These are phyloP conservation scores for Bacidia gigantensis DNA, from an alignment of 495 filamentous ascomycete species.

Conservation along the genomic window DNA sequence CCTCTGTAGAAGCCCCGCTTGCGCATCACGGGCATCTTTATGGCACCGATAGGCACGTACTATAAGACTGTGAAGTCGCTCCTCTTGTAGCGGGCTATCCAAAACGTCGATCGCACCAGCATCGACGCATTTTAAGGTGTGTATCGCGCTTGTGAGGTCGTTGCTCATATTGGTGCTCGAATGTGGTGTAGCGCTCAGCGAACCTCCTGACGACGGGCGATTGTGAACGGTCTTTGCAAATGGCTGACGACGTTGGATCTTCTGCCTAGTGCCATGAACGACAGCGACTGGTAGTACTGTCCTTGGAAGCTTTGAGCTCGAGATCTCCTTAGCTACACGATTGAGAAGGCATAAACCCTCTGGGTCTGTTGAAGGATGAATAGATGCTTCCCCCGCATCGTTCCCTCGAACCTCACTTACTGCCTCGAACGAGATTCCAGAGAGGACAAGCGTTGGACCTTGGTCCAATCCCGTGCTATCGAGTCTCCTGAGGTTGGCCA, in stretches of 20 bases:
- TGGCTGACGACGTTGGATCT: slow-evolving; percentile 7
- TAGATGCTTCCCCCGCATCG: not conserved
- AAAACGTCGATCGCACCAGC: slow-evolving; percentile 77
- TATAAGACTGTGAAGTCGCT: slow-evolving; percentile 56
- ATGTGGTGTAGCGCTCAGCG: slow-evolving; percentile 6
- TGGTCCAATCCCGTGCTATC: slow-evolving; percentile 22
- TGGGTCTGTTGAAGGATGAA: slow-evolving; percentile 1
- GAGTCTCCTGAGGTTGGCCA: slow-evolving; percentile 52
- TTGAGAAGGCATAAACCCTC: slow-evolving; percentile 51
- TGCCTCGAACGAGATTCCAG: not conserved
- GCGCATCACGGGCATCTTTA: slow-evolving; percentile 53
- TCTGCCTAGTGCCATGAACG: slow-evolving; percentile 28
- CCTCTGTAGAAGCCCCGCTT: slow-evolving; percentile 49
- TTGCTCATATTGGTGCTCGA: slow-evolving; percentile 15
- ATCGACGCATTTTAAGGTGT: slow-evolving; percentile 58
- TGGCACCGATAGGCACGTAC: slow-evolving; percentile 72
- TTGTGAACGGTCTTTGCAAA: slow-evolving; percentile 11
- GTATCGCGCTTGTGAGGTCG: slow-evolving; percentile 19
- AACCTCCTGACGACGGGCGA: slow-evolving; percentile 17
- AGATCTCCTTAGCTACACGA: slow-evolving; percentile 55
- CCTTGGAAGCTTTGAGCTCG: slow-evolving; percentile 55
- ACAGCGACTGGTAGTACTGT: slow-evolving; percentile 63
- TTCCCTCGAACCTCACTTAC: not conserved
- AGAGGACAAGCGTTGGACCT: slow-evolving; percentile 55
- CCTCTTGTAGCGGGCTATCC: slow-evolving; percentile 55